A percentile compares a stretch with the other conserved stretches of the same genome.
Evolutionary conservation across 331 rosid species (phyloP).

Genomic region (Telfairia occidentalis): DNA sequence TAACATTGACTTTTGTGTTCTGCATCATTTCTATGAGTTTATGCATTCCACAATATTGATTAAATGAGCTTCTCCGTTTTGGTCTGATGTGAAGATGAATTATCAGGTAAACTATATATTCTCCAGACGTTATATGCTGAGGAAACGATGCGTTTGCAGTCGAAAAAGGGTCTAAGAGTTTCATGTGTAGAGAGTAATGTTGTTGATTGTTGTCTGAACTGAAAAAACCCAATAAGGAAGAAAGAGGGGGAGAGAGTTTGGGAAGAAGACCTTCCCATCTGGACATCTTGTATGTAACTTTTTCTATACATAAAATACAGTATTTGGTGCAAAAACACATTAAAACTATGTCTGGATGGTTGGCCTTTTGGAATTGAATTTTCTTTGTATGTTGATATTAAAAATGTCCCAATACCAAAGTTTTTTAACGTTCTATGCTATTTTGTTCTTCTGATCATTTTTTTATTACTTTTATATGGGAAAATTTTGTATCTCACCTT

Average conservation of each 20-base stretch:
- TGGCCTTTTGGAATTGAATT: background rate
- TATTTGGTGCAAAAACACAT: background rate
- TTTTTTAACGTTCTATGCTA: background rate
- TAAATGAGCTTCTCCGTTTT: background rate
- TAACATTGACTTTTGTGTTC: background rate
- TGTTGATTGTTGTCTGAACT: slow-evolving; percentile 12
- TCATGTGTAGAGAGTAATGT: slow-evolving; percentile 22
- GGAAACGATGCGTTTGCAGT: slow-evolving; percentile 30
- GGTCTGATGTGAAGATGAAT: background rate
- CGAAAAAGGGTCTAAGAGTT: background rate
- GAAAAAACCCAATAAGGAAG: slow-evolving; percentile 27
- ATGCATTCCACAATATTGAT: background rate
- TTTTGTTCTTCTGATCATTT: background rate
- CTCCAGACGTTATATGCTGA: slow-evolving; percentile 48
- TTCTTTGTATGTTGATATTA: slow-evolving; percentile 2
- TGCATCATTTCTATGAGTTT: background rate
- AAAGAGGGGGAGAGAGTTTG: slow-evolving; percentile 5
- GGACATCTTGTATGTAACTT: slow-evolving; percentile 27
- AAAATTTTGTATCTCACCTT: background rate
- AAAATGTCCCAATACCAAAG: background rate
- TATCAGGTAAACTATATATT: slow-evolving; percentile 22
- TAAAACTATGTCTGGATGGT: slow-evolving; percentile 2
- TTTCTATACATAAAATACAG: slow-evolving; percentile 1
- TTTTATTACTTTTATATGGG: background rate
- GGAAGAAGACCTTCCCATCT: slow-evolving; percentile 26